Percentiles rank a stretch among this genome's conserved stretches.
phyloP scores from a whole-genome alignment of 2,329 filamentous ascomycete genomes.

The Colletotrichum scovillei region DNA sequence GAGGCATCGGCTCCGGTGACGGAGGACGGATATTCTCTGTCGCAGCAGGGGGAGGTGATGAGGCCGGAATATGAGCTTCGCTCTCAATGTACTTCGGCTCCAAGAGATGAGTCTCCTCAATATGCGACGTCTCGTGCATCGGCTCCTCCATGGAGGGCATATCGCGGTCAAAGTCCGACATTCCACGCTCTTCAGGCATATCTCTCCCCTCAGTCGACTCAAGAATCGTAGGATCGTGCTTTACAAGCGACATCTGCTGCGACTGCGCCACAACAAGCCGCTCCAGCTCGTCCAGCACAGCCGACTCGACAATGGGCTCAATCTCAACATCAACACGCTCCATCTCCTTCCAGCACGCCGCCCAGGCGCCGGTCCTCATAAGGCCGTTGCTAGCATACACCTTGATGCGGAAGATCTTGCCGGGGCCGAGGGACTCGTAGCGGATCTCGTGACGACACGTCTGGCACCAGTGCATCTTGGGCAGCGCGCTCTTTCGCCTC shows the following conservation, averaged over 20 bases:
- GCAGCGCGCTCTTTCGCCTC: constrained; percentile 19
- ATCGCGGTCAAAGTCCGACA: constrained; percentile 14
- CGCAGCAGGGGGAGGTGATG: constrained; percentile 9
- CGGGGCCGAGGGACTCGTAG: constrained; percentile 63
- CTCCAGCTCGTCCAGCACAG: constrained; percentile 67
- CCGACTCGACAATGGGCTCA: constrained; percentile 74
- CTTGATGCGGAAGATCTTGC: constrained; percentile 79
- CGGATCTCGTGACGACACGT: constrained; percentile 67
- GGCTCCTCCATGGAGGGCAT: constrained; percentile 25
- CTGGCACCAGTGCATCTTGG: constrained; percentile 65
- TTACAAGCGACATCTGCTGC: constrained; percentile 50
- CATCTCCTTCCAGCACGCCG: constrained; percentile 96
- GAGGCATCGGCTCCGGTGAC: constrained; percentile 25
- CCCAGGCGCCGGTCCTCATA: constrained; percentile 93
- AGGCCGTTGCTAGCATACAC: constrained; percentile 95
- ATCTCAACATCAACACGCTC: constrained; percentile 97
- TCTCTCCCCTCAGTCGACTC: constrained; percentile 36
- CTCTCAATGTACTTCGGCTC: constrained; percentile 27
- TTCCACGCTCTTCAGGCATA: constrained; percentile 30
- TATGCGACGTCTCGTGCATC: background rate
- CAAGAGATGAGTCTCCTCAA: constrained; percentile 27
- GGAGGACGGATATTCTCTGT: background rate
- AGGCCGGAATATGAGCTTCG: background rate
- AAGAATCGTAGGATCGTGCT: constrained; percentile 43
- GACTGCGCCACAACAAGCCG: constrained; percentile 58